phyloP scores from a whole-genome alignment of 768 basidiomycete genomes.

The Boletus patriciae region DNA sequence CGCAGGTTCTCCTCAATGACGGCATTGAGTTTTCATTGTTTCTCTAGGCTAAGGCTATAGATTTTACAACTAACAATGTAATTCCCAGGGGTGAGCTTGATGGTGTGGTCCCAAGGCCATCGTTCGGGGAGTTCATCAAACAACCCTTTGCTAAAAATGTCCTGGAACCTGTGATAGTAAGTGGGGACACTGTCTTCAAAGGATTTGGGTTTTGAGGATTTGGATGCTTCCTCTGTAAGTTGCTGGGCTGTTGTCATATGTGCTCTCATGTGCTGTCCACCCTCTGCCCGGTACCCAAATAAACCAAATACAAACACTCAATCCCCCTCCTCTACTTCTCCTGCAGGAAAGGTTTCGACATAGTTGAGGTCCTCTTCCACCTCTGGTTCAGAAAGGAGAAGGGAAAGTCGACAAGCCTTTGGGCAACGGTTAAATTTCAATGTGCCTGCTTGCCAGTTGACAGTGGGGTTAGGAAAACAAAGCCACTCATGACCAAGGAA shows the following conservation, averaged over 20 bases:
- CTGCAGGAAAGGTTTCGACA: background rate
- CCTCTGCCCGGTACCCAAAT: background rate
- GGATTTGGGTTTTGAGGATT: background rate
- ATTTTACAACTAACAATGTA: constrained; percentile 2
- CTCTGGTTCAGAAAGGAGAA: background rate
- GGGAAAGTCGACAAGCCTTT: background rate
- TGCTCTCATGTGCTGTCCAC: background rate
- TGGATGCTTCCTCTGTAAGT: background rate
- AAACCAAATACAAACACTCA: constrained; percentile 3
- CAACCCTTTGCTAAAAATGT: constrained; percentile 25
- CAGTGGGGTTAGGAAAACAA: background rate
- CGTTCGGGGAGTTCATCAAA: constrained; percentile 20
- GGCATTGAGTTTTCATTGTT: background rate
- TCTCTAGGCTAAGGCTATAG: background rate
- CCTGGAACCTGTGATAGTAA: constrained; percentile 10
- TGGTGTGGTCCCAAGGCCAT: constrained; percentile 6
- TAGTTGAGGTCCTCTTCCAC: background rate
- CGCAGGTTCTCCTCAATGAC: constrained; percentile 28
- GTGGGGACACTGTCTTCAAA: constrained; percentile 12
- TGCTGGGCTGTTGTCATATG: background rate
- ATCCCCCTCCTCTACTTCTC: constrained; percentile 1
- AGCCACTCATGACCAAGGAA: constrained; percentile 12
- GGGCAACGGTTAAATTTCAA: constrained; percentile 2
- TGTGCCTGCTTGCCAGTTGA: background rate
- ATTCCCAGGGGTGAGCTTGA: background rate